Percentiles rank a stretch among this genome's conserved stretches.
Conservation (phyloP, 2,329 filamentous ascomycete genomes). For the Iodosphaeria phyllophila region DNA sequence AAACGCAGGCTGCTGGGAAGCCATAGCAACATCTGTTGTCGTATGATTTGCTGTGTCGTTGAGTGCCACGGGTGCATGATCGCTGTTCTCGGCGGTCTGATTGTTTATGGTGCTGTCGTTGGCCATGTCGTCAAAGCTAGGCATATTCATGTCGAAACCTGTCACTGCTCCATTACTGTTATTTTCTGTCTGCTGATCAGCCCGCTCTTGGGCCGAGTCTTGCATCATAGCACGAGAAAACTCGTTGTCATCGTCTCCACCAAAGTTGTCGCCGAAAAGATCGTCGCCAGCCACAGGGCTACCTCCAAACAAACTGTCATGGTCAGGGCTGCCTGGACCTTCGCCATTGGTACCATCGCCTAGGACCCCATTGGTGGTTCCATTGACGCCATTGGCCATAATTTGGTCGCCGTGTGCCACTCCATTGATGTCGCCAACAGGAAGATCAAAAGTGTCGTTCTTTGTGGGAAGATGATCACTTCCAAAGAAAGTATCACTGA, state of each 20-base stretch:
- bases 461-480: slow-evolving; percentile 46
- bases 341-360: slow-evolving; percentile 22
- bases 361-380: slow-evolving; percentile 6
- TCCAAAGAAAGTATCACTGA: slow-evolving; percentile 55
- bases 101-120: not conserved
- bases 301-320: slow-evolving; percentile 66
- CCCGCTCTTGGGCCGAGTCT: slow-evolving; percentile 20
- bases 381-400: slow-evolving; percentile 6
- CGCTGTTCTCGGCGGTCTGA: not conserved
- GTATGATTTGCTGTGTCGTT: slow-evolving; percentile 15
- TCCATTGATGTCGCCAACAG: slow-evolving; percentile 14
- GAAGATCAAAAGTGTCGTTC: slow-evolving; percentile 28
- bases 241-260: slow-evolving; percentile 69
- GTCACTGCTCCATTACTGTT: not conserved
- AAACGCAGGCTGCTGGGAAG: slow-evolving; percentile 1
- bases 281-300: slow-evolving; percentile 53
- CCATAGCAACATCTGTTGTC: slow-evolving; percentile 3
- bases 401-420: slow-evolving; percentile 17
- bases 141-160: not conserved
- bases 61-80: too few species aligned
- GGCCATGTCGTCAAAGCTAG: not conserved
- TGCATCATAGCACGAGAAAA: slow-evolving; percentile 54
- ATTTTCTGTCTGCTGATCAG: slow-evolving; percentile 1
- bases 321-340: slow-evolving; percentile 46
- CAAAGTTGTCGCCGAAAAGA: slow-evolving; percentile 76